Conservation (phyloP, 768 basidiomycete species). For the Lactifluus rugatus region DNA sequence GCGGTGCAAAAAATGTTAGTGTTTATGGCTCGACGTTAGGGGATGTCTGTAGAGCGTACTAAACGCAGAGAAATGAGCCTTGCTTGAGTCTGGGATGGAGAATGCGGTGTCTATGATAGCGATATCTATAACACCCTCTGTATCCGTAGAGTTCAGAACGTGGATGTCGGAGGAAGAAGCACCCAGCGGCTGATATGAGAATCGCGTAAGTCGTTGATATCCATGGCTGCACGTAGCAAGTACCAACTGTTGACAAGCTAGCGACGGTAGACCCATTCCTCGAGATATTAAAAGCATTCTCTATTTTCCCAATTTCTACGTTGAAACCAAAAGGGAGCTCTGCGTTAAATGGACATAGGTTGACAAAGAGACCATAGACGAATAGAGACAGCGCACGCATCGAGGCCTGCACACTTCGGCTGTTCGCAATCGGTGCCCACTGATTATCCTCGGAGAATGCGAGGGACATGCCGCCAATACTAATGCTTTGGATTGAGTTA, state of each 20-base stretch:
- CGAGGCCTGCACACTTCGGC: slow-evolving; percentile 48
- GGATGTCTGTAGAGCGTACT: slow-evolving; percentile 36
- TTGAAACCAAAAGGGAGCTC: slow-evolving; percentile 66
- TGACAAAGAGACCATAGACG: background rate
- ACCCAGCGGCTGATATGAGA: slow-evolving; percentile 39
- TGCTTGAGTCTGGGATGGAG: slow-evolving; percentile 37
- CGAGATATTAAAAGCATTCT: slow-evolving; percentile 55
- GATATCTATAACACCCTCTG: slow-evolving; percentile 56
- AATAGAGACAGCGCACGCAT: slow-evolving; percentile 34
- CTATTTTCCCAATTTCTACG: slow-evolving; percentile 47
- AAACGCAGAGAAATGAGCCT: slow-evolving; percentile 46
- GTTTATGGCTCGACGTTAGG: background rate
- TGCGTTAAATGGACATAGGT: slow-evolving; percentile 22
- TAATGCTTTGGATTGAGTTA: slow-evolving; percentile 54
- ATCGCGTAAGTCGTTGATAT: background rate
- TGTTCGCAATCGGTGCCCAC: slow-evolving; percentile 50
- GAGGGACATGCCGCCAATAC: slow-evolving; percentile 50
- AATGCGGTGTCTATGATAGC: slow-evolving; percentile 46
- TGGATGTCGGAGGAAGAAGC: slow-evolving; percentile 52
- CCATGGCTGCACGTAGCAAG: background rate
- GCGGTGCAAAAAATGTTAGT: background rate
- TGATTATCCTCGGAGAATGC: slow-evolving; percentile 42
- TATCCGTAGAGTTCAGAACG: slow-evolving; percentile 44
- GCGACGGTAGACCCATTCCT: slow-evolving; percentile 44
- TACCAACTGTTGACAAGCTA: slow-evolving; percentile 45